Conservation (phyloP, 179 eudicot species). For the Beta lomatogona region DNA sequence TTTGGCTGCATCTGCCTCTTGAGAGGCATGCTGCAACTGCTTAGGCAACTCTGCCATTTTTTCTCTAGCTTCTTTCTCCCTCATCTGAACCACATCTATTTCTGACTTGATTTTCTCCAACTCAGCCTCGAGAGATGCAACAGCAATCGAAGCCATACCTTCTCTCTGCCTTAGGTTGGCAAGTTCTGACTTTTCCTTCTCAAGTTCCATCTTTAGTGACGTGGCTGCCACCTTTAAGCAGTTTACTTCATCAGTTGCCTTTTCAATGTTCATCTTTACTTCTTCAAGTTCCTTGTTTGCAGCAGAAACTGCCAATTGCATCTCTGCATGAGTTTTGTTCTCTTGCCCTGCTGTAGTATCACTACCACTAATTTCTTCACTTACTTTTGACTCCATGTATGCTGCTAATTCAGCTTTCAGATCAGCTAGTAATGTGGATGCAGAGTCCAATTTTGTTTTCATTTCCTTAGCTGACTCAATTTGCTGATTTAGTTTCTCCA, state of each 20-base stretch:
- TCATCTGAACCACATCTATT: slow-evolving; percentile 53
- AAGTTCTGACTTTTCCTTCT: slow-evolving; percentile 58
- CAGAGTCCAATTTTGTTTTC: slow-evolving; percentile 59
- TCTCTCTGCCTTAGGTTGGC: slow-evolving; percentile 62
- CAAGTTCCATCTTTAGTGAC: slow-evolving; percentile 65
- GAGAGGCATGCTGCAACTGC: slow-evolving; percentile 66
- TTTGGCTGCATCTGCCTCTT: slow-evolving; percentile 77
- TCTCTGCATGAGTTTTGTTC: slow-evolving; percentile 42
- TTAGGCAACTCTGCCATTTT: slow-evolving; percentile 72
- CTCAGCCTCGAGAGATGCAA: slow-evolving; percentile 80
- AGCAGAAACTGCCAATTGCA: slow-evolving; percentile 53
- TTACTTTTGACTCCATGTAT: slow-evolving; percentile 66
- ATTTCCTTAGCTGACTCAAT: slow-evolving; percentile 62
- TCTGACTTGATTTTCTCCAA: slow-evolving; percentile 63
- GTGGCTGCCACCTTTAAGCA: slow-evolving; percentile 62
- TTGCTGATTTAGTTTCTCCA: slow-evolving; percentile 56
- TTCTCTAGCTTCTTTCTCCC: slow-evolving; percentile 68
- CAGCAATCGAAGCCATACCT: slow-evolving; percentile 66
- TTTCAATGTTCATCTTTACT: slow-evolving; percentile 65
- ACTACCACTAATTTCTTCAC: slow-evolving; percentile 38
- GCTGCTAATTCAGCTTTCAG: slow-evolving; percentile 76
- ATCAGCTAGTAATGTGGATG: slow-evolving; percentile 52
- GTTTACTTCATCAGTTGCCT: slow-evolving; percentile 65
- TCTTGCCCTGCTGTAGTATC: slow-evolving; percentile 26
- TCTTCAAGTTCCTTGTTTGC: slow-evolving; percentile 74